Percentiles rank a stretch among this genome's conserved stretches.
phyloP scores from a whole-genome alignment of 2,329 filamentous ascomycete species.

The Cytospora chrysosperma region DNA sequence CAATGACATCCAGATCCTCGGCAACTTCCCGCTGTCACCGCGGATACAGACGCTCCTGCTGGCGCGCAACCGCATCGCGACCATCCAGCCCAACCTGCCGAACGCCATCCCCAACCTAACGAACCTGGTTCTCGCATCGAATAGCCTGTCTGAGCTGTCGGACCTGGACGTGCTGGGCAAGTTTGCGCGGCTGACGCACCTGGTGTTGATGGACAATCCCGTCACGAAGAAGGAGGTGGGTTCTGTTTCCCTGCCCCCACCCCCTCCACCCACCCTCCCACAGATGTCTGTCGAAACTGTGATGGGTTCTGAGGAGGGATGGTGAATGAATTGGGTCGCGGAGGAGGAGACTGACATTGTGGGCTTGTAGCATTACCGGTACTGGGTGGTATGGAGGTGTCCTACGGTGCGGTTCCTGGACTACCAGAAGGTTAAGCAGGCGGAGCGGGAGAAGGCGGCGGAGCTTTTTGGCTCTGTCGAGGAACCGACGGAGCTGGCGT shows the following conservation, averaged over 20 bases:
- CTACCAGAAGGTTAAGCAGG: slow-evolving; percentile 86
- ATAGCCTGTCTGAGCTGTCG: slow-evolving; percentile 78
- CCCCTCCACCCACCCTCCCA: no score
- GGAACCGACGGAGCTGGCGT: slow-evolving; percentile 77
- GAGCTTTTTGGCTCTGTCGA: slow-evolving; percentile 81
- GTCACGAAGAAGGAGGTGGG: slow-evolving; percentile 88
- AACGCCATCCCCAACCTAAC: slow-evolving; percentile 77
- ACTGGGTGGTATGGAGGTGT: slow-evolving; percentile 86
- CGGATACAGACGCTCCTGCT: slow-evolving; percentile 85
- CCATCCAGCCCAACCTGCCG: slow-evolving; percentile 73
- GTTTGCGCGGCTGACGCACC: slow-evolving; percentile 71
- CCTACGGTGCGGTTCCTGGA: slow-evolving; percentile 87
- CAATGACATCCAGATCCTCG: slow-evolving; percentile 88
- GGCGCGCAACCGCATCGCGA: slow-evolving; percentile 81
- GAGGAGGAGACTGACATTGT: slow-evolving; percentile 1
- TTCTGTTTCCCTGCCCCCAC: slow-evolving; percentile 22
- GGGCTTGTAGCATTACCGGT: slow-evolving; percentile 79
- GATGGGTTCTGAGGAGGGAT: no score
- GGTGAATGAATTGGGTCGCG: no score
- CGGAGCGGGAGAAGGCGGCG: slow-evolving; percentile 71
- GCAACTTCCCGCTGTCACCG: slow-evolving; percentile 89
- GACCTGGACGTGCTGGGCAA: slow-evolving; percentile 79
- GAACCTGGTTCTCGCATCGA: slow-evolving; percentile 79
- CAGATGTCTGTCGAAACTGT: background rate
- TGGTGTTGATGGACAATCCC: slow-evolving; percentile 83